Evolutionary conservation across 1,284 basidiomycete species (phyloP).

Genomic region (Trametes hirsuta): DNA sequence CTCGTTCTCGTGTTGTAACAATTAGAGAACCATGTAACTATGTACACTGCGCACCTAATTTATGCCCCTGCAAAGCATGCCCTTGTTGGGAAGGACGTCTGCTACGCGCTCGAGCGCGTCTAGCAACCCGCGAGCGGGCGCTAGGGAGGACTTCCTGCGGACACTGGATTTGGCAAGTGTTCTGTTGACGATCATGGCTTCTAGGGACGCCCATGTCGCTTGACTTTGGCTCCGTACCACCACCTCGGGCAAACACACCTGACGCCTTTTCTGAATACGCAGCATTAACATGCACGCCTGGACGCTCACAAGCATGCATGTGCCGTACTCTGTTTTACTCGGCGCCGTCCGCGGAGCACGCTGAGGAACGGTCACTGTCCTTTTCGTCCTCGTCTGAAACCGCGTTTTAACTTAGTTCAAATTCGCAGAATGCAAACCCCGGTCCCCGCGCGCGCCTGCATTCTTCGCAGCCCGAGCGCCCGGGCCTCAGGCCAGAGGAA

Average conservation of each 20-base stretch:
- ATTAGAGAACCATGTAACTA: not conserved
- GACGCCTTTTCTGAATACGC: no score
- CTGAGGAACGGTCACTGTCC: no score
- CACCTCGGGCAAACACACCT: not conserved
- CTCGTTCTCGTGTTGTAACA: conserved; percentile 6
- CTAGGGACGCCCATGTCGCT: not conserved
- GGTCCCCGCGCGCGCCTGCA: not conserved
- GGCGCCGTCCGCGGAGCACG: no score
- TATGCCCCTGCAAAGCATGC: not conserved
- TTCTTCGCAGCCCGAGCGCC: not conserved
- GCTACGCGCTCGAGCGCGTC: no score
- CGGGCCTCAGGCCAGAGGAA: not conserved
- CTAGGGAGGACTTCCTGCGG: not conserved
- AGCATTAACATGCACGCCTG: no score
- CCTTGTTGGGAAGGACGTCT: not conserved
- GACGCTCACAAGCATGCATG: no score
- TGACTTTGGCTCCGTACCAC: not conserved
- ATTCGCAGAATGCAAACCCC: no score
- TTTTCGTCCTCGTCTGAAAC: conserved; percentile 6
- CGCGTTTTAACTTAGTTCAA: no score
- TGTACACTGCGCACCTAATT: conserved; percentile 2
- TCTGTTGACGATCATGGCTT: not conserved
- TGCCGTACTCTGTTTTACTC: not conserved
- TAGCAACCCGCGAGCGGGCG: not conserved
- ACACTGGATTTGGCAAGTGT: conserved; percentile 6